Evolutionary conservation across 208 protist genomes (phyloP), one percentile per base, ranked within the genome.

Genomic region (Acanthamoeba sp.): DNA sequence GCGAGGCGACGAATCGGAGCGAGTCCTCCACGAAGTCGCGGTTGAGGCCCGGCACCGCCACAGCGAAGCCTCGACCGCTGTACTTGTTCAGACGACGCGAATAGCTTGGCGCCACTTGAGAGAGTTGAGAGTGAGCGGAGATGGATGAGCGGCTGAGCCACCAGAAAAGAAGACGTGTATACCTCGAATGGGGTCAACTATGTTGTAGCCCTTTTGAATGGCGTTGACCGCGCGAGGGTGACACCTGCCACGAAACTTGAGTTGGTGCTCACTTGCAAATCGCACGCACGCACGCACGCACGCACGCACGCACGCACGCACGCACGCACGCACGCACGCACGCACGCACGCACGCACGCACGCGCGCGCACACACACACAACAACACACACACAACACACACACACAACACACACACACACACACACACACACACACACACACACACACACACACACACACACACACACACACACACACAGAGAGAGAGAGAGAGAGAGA

Each of bases 41-140:
- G 34, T 52, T 93, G 32, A 93, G 69, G 29, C 89, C 89, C 34
- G 89, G 89, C 14, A 93, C 89, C 14, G 22, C 20, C 7, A 93
- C 66, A 9, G 89, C 89, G 45, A 93, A 93, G 29, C 89, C 89
- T 10, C 89, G 36, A 4, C n/a, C 24, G 57, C 64, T 82, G 66
- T 93, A 93, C 89, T 93, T 93, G 57, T 48, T 1, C 89, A 93
- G 42, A 6, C 89, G 57, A 5, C 89, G 59, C n/a, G 89, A 73
- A 24, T 93, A 93, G 24, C 64, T 82, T 3, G 89, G 89, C 5
- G 64, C 66, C 32, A 93, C 64, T 91, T 4, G 4, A 45, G 5
- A 3, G 40, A 85, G 45, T 50, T 16, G 52, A 6, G 52, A 6
- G 52, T 36, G 27, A 7, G 66, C 4, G 16, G 66, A 36, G 20